Conservation (phyloP, 176 grass and related monocot species). For the Bonia amplexicaulis region DNA sequence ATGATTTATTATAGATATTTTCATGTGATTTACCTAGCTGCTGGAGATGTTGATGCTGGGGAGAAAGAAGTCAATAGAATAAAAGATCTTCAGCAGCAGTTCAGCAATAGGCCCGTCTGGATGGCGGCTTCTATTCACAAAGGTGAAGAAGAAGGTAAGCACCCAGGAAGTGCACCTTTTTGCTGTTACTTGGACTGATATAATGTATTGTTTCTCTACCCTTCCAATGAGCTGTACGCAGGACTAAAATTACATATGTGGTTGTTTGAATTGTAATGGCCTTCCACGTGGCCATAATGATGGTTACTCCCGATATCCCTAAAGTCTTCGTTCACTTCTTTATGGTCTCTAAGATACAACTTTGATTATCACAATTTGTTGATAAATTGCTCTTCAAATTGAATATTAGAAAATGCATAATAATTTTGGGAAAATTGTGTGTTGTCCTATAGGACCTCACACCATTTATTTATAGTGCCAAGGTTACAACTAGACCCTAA, state of each 20-base stretch:
- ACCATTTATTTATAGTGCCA: too few species aligned
- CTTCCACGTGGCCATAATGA: neutral
- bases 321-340: neutral
- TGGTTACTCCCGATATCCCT: neutral
- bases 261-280: neutral
- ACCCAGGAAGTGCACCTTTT: slow-evolving; percentile 9
- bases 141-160: slow-evolving; percentile 79
- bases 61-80: slow-evolving; percentile 47
- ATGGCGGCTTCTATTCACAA: slow-evolving; percentile 84
- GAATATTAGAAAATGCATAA: neutral
- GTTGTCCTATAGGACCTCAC: too few species aligned
- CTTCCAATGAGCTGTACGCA: slow-evolving; percentile 2
- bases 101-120: slow-evolving; percentile 61
- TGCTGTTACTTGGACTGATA: neutral
- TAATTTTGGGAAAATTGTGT: too few species aligned
- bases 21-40: slow-evolving; percentile 46
- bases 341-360: neutral
- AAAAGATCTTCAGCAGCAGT: slow-evolving; percentile 52
- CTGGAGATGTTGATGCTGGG: slow-evolving; percentile 51
- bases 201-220: neutral
- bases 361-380: neutral
- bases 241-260: neutral
- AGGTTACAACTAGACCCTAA: too few species aligned
- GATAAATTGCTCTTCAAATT: neutral
- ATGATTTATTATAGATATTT: slow-evolving; percentile 22